These are phyloP conservation scores for Anthostomella pinea DNA, from an alignment of 2,329 filamentous ascomycete species.

Conservation along the genomic window DNA sequence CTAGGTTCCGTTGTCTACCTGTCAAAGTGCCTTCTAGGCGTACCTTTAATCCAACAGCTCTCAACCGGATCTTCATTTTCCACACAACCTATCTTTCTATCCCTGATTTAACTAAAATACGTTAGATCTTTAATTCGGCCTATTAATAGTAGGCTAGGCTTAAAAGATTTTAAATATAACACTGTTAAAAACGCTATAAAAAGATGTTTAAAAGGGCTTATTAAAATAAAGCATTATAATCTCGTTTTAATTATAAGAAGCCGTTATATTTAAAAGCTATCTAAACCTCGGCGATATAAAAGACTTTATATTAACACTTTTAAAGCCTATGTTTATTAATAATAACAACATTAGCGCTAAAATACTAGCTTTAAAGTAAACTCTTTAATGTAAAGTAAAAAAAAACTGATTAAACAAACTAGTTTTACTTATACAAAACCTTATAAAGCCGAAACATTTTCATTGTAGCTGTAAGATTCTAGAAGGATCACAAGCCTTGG, in stretches of 20 bases:
- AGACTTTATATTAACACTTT: slow-evolving; percentile 20
- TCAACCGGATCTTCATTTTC: slow-evolving; percentile 22
- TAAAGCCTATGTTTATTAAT: slow-evolving; percentile 23
- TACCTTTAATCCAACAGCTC: too few relatives aligned
- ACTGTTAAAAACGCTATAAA: slow-evolving; percentile 35
- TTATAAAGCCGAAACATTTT: slow-evolving; percentile 23
- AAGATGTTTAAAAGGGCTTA: slow-evolving; percentile 30
- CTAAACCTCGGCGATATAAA: slow-evolving; percentile 31
- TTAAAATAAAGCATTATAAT: slow-evolving; percentile 27
- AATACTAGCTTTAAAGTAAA: slow-evolving; percentile 6
- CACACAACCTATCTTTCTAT: slow-evolving; percentile 30
- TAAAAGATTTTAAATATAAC: slow-evolving; percentile 33
- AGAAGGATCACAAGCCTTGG: too few relatives aligned
- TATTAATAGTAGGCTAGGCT: slow-evolving; percentile 35
- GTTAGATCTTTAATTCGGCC: slow-evolving; percentile 28
- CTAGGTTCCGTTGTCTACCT: too few relatives aligned
- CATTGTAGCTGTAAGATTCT: slow-evolving; percentile 30
- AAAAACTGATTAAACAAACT: slow-evolving; percentile 31
- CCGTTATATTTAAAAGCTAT: slow-evolving; percentile 37
- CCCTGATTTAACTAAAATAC: slow-evolving; percentile 33
- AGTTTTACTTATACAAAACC: slow-evolving; percentile 31
- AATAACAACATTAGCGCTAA: slow-evolving; percentile 6
- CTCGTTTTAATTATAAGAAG: slow-evolving; percentile 31
- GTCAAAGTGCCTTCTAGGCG: too few relatives aligned
- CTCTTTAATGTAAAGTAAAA: slow-evolving; percentile 17